Evolutionary conservation across 257 asterid species (phyloP), one percentile per base, ranked within the genome.

Genomic region (Primulina tabacum): DNA sequence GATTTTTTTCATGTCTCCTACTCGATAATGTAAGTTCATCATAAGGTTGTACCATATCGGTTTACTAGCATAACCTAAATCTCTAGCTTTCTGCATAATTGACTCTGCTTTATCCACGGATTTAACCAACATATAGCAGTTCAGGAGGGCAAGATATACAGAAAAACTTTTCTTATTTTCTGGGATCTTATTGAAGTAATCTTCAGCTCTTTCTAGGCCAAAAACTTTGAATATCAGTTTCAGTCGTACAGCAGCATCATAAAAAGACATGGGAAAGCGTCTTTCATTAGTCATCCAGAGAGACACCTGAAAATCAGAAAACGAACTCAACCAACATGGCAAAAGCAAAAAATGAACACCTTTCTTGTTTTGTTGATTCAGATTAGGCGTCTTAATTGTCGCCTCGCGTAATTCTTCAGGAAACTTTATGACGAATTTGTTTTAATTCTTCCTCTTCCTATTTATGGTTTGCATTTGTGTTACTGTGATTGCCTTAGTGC

Each of bases 221-320:
- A 82, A 75, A 28, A 69, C 75, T 63, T 75, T 84, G 62, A 61
- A 79, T 14, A 88, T 82, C 81, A 88, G 56, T 78, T 79, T 79
- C 79, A 86, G 62, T 35, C 93, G 75, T 16, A 64, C 69, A n/a
- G 81, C 78, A 76, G 75, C 78, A 56, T 88, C 93, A 59, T 14
- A 65, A 60, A 80, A 71, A 64, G 75, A 32, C 28, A 77, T 18
- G 2, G 76, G 73, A 17, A 82, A 62, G 38, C 60, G 70, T 69
- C 83, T 69, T 64, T 71, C 84, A 53, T 86, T 86, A 57, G 83
- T 79, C 97, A 90, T 90, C 97, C 96, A 90, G 7, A 81, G 73
- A 52, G 96, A 88, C 8, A 82, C 87, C 94, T 90, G 79, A 71
- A 73, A 80, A 69, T 18, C 9, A 29, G 20, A 29, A 21, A 32